Percentiles rank a stretch among this genome's conserved stretches.
phyloP scores from a whole-genome alignment of 371 early-diverging fungal species.

The Apophysomyces variabilis region DNA sequence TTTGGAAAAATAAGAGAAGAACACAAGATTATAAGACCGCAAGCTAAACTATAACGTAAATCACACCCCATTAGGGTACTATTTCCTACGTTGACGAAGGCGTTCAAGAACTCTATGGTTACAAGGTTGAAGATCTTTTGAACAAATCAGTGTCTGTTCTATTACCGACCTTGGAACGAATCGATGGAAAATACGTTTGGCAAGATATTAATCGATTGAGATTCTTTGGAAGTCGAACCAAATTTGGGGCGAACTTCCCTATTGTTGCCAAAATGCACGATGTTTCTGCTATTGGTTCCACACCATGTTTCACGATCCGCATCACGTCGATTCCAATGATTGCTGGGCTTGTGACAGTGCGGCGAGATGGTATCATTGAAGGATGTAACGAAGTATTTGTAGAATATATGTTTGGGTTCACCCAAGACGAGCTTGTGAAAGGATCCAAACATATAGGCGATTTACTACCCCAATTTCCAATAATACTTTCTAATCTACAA shows the following conservation, averaged over 20 bases:
- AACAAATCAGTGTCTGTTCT: conserved; percentile 46
- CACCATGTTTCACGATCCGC: conserved; percentile 35
- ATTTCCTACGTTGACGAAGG: conserved; percentile 57
- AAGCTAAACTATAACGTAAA: neutral
- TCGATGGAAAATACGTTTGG: conserved; percentile 3
- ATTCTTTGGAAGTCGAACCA: conserved; percentile 65
- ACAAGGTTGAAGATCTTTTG: conserved; percentile 50
- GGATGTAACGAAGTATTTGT: conserved; percentile 69
- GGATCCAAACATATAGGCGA: conserved; percentile 50
- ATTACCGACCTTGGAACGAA: conserved; percentile 45
- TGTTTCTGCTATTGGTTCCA: conserved; percentile 26
- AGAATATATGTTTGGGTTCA: conserved; percentile 70
- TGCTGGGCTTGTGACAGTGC: conserved; percentile 69
- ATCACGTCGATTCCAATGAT: conserved; percentile 73
- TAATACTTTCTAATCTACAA: conserved; percentile 47
- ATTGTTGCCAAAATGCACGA: conserved; percentile 57
- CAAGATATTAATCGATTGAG: conserved; percentile 53
- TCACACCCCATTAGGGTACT: conserved; percentile 41
- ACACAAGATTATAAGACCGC: neutral
- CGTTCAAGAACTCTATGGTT: conserved; percentile 60
- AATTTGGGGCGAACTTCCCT: conserved; percentile 63
- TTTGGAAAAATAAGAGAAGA: conserved; percentile 4
- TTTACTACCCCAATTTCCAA: conserved; percentile 66
- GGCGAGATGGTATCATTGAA: conserved; percentile 58
- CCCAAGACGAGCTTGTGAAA: conserved; percentile 56